Conservation (phyloP, 2,329 filamentous ascomycete species). For the Stemphylium vesicarium region DNA sequence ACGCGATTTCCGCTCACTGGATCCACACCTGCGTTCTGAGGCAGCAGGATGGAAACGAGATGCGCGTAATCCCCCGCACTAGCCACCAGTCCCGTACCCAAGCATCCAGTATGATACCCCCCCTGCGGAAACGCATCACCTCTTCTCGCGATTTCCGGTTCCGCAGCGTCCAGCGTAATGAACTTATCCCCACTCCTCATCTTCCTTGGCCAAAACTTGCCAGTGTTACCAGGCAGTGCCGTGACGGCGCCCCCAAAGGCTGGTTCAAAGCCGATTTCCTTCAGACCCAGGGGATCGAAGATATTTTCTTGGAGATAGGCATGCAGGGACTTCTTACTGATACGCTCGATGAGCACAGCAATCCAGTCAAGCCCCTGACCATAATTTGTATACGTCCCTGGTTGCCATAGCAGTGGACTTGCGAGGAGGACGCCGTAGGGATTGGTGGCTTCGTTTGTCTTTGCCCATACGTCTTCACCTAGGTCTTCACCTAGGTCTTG, state of each 20-base stretch:
- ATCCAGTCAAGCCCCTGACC: slow-evolving; percentile 60
- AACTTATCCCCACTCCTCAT: slow-evolving; percentile 56
- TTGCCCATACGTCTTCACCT: slow-evolving; percentile 10
- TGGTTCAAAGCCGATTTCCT: slow-evolving; percentile 21
- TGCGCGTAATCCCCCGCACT: slow-evolving; percentile 22
- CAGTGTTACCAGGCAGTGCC: slow-evolving; percentile 4
- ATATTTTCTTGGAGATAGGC: slow-evolving; percentile 27
- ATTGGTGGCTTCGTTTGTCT: slow-evolving; percentile 21
- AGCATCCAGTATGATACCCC: slow-evolving; percentile 19
- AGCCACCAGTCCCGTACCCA: slow-evolving; percentile 28
- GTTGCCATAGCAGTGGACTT: slow-evolving; percentile 42
- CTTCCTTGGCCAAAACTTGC: slow-evolving; percentile 58
- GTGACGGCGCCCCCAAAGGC: slow-evolving; percentile 51
- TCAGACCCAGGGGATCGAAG: slow-evolving; percentile 24
- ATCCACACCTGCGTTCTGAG: slow-evolving; percentile 26
- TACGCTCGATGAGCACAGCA: slow-evolving; percentile 52
- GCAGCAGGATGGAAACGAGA: slow-evolving; percentile 24
- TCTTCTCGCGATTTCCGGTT: slow-evolving; percentile 13
- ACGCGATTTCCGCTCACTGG: slow-evolving; percentile 19
- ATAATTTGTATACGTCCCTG: slow-evolving; percentile 59
- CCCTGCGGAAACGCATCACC: slow-evolving; percentile 22
- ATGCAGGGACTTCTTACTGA: slow-evolving; percentile 49
- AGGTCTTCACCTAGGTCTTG: slow-evolving; percentile 11
- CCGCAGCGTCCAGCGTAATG: slow-evolving; percentile 12
- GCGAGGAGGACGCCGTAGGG: slow-evolving; percentile 18